Evolutionary conservation across 2,329 filamentous ascomycete species (phyloP), one percentile per base, ranked within the genome.

Genomic region (Colletotrichum liaoningense): DNA sequence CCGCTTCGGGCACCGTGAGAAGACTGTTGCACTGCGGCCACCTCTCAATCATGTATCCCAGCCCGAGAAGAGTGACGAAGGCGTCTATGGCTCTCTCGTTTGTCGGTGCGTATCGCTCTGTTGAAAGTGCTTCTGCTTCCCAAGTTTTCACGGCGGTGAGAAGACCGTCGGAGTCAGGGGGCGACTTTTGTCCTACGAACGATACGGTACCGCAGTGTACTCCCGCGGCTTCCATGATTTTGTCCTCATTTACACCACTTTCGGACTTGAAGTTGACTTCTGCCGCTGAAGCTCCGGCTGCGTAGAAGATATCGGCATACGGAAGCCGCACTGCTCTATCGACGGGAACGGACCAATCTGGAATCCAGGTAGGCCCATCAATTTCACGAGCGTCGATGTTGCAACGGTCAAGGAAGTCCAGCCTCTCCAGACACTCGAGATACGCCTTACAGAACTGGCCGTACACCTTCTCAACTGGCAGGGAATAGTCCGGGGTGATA

Each of bases 11-110:
- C 1, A 59, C 33, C n/a, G 57, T 35, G 57, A 59, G 57, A 14
- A 59, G 57, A n/a, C 57, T 59, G 57, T 59, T 59, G 30, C 30
- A 59, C 57, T 59, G 57, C 33, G 57, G 57, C 57, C 57, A 59
- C 57, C 30, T 33, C n/a, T 59, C 57, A 14, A 58, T 58, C 56
- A 38, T 38, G 5, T 58, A 58, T 22, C 56, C 56, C 16, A 58
- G 11, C 4, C 56, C 56, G 9, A 58, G 56, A n/a, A 58, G 56
- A 11, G 56, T 58, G 11, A 58, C 56, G n/a, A 58, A 58, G 5
- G 56, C 56, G n/a, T 58, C 56, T 12, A 58, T n/a, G 16, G 56
- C 16, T 6, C 56, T 24, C 56, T 58, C 56, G 30, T 30, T 30
- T 2, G 56, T 58, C 9, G 56, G 56, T 5, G 30, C 30, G n/a